Evolutionary conservation across 306 rosid species (phyloP), one percentile per base, ranked within the genome.

Genomic region (Cicer arietinum): DNA sequence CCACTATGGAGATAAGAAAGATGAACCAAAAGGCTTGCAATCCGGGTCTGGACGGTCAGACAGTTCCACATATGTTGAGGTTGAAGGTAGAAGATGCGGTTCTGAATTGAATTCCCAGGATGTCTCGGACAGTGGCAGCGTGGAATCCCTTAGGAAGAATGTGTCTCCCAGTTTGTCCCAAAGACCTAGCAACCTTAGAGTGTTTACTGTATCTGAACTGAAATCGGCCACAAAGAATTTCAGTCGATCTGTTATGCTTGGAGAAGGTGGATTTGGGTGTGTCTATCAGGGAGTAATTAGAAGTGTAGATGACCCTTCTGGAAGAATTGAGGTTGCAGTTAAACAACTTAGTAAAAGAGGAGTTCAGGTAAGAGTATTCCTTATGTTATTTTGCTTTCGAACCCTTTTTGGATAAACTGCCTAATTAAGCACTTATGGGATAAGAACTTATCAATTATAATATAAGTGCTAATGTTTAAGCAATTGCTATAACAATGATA

Each of bases 241-340:
- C 69, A 85, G 92, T 67, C 92, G 96, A 66, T 88, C 99, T 52
- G 92, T 60, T 73, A 83, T 90, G 96, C 76, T 92, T 39, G 99
- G 99, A 77, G 99, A 95, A 84, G 99, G 99, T 7, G 99, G 99
- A 7, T 95, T 95, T 43, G 99, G 99, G 43, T 89, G 96, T 67
- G 99, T 95, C 71, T 95, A 83, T 86, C 87, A 78, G 68, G 98
- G 91, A 50, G 37, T 54, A 22, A 88, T 95, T 76, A 90, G 64
- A 84, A 85, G 87, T 71, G 69, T 50, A 18, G 97, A 91, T 43
- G 92, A 87, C 60, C 84, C 97, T 39, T 83, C 93, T 6, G 39
- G 30, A 58, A 89, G 88, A 83, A 57, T 88, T 71, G 93, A 90
- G 83, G 94, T 95, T 73, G 99, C 97, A 0, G 88, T 95, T 76